Evolutionary conservation across 257 asterid genomes (phyloP).

Genomic region (Paulownia fortunei): DNA sequence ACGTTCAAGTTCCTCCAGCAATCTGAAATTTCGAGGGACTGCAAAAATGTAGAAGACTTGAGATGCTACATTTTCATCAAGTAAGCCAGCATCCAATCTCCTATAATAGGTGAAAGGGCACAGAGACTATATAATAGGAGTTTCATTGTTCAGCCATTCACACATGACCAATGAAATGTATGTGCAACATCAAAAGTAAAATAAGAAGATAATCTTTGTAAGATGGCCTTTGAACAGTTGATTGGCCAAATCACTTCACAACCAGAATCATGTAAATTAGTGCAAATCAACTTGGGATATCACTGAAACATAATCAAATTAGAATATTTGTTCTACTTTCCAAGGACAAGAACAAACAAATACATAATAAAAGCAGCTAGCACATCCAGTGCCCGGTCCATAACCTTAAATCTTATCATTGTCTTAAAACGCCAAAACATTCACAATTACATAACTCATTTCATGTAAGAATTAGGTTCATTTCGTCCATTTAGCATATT

Average conservation of each 20-base stretch:
- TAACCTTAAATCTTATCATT: background rate
- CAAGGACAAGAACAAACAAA: conserved; percentile 6
- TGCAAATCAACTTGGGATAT: background rate
- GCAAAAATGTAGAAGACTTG: conserved; percentile 28
- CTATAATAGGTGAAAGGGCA: background rate
- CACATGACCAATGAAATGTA: background rate
- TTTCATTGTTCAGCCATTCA: conserved; percentile 8
- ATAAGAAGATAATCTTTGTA: background rate
- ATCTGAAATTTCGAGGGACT: conserved; percentile 68
- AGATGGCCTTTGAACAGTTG: background rate
- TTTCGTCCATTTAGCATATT: background rate
- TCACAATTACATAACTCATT: conserved; percentile 1
- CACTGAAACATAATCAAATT: background rate
- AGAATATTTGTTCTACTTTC: background rate
- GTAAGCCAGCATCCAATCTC: background rate
- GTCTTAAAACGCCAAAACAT: background rate
- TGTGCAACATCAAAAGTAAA: background rate
- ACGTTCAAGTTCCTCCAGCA: conserved; percentile 67
- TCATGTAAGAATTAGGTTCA: background rate
- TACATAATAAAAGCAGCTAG: background rate
- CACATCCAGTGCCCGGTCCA: background rate
- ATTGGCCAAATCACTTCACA: background rate
- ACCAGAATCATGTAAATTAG: background rate
- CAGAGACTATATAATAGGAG: background rate
- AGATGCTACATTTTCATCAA: conserved; percentile 20